Conservation (phyloP, 2,329 filamentous ascomycete species). For the Ophiostoma australiae region DNA sequence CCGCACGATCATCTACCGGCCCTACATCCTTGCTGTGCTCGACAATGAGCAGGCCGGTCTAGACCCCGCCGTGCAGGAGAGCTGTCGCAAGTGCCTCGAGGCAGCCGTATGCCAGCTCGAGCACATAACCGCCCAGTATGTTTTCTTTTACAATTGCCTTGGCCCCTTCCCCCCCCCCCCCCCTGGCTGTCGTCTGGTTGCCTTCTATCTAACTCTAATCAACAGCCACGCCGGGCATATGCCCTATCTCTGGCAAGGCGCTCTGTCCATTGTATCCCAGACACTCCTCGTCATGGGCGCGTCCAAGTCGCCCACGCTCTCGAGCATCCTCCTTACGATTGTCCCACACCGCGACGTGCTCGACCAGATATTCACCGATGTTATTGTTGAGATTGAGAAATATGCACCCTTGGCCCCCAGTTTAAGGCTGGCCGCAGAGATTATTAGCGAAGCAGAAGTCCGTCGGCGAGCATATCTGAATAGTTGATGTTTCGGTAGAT, state of each 20-base stretch:
- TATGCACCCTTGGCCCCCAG: slow-evolving; percentile 73
- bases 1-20: slow-evolving; percentile 79
- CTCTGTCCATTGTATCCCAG: slow-evolving; percentile 76
- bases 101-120: slow-evolving; percentile 75
- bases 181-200: too few relatives aligned
- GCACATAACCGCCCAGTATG: slow-evolving; percentile 62
- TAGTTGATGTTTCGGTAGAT: background rate
- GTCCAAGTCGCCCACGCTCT: slow-evolving; percentile 70
- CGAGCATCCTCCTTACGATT: slow-evolving; percentile 56
- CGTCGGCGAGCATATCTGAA: slow-evolving; percentile 53
- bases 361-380: slow-evolving; percentile 71
- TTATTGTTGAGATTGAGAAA: slow-evolving; percentile 69
- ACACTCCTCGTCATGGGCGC: slow-evolving; percentile 78
- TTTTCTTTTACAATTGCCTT: background rate
- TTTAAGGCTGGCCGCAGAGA: slow-evolving; percentile 69
- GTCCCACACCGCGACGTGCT: slow-evolving; percentile 57
- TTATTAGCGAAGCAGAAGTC: slow-evolving; percentile 72
- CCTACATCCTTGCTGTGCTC: slow-evolving; percentile 74
- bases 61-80: slow-evolving; percentile 68
- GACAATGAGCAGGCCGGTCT: slow-evolving; percentile 69
- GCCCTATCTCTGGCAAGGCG: slow-evolving; percentile 81
- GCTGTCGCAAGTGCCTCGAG: slow-evolving; percentile 76
- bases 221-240: slow-evolving; percentile 67
- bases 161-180: background rate
- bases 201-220: background rate